Base-by-base conservation (phyloP, 305 asterid species). In the Plantago coronopus region DNA sequence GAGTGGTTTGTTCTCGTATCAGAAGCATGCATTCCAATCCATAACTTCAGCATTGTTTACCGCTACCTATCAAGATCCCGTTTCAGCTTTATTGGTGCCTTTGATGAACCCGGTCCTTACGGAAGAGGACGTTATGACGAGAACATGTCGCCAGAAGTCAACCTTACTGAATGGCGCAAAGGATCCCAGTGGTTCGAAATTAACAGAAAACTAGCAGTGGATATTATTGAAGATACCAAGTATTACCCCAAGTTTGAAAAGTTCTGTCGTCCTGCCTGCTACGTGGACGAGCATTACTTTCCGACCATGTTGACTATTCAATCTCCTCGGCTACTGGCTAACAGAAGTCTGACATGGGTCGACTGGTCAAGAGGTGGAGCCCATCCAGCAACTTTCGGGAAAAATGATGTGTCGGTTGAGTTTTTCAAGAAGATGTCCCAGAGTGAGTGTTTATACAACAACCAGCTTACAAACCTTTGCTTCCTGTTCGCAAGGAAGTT, bases 331-430 rank as follows among this genome's bases (percentile, higher is more conserved):
- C 55, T 70, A 25, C 65, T 79, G 67, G 86, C 86, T 0, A 82
- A 82, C 64, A 67, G 89, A 25, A 79, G 67, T 59, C 76, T 82
- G 40, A 79, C 83, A 0, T 82, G 86, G 85, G 85, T 72, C 0
- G 89, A 82, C 67, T 79, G 89, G 89, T 79, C 89, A n/a, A 75
- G 89, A 68, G 86, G 86, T 0, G 89, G 89, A 3, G 80, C 86
- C 9, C 89, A 82, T 69, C 83, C 89, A 0, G 86, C 86, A 5
- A 79, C 74, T 0, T 82, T 79, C 17, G 83, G 83, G 0, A 63
- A 69, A 54, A 43, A 25, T 4, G 89, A 82, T 18, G 48, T 79
- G n/a, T 71, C 44, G 0, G 72, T 42, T 2, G 68, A 69, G 6
- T 73, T 82, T 46, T 79, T 82, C 61, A 69, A 71, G 64, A 82